These are phyloP conservation scores for Dalbergia oliveri DNA, from an alignment of 306 rosid species.

Conservation along the genomic window DNA sequence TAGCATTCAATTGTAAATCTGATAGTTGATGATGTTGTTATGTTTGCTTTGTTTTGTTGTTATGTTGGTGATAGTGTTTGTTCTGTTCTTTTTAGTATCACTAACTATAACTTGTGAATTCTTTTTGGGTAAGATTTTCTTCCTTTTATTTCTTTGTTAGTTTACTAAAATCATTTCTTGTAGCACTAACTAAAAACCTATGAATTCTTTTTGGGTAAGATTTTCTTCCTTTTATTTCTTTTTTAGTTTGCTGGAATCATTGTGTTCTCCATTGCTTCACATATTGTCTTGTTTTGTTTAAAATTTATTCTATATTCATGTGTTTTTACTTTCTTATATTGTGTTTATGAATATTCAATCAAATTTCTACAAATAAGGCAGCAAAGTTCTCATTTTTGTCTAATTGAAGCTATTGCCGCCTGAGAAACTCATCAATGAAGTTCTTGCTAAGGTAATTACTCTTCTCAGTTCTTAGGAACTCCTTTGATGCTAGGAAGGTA, in stretches of 20 bases:
- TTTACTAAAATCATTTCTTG: background rate
- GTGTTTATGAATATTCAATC: conserved; percentile 18
- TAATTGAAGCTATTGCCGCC: conserved; percentile 71
- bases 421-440: too few relatives aligned
- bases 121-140: conserved; percentile 11
- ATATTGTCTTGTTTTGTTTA: background rate
- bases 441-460: too few relatives aligned
- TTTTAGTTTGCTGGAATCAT: background rate
- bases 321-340: background rate
- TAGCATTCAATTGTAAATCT: too few relatives aligned
- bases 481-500: too few relatives aligned
- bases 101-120: background rate
- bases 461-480: too few relatives aligned
- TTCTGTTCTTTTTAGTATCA: background rate
- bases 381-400: conserved; percentile 65
- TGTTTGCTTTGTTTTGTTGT: too few relatives aligned
- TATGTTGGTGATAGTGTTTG: background rate
- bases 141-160: background rate
- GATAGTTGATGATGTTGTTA: too few relatives aligned
- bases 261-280: background rate
- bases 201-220: background rate
- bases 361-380: background rate
- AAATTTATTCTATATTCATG: conserved; percentile 17
- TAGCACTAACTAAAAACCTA: background rate
- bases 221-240: conserved; percentile 17